Base-by-base conservation (phyloP, 148 eudicot species). In the Spergularia marina region DNA sequence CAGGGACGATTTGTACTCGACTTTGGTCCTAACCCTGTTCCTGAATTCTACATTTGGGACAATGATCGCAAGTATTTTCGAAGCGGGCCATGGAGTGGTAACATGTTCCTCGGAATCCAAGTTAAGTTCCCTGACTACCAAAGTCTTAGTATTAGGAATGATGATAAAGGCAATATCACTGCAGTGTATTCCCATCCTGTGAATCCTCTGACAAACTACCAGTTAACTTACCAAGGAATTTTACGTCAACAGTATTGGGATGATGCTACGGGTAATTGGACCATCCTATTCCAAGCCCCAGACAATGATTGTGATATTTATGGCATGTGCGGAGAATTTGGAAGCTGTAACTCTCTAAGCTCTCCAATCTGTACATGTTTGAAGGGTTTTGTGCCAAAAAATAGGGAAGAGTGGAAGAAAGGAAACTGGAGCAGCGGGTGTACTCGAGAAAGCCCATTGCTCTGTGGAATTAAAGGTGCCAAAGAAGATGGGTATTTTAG, bases 391-490 rank as follows among this genome's bases (percentile, higher is more conserved):
- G 71, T 62, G 53, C 88, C 91, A 3, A 75, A 13, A 41, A 64
- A 72, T 40, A 52, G 36, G 12, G 64, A 21, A 39, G 81, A 85
- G 65, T 89, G 90, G 88, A 62, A 53, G 4, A 71, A 23, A 53
- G 85, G 89, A 56, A 73, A 79, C n/a, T 87, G 89, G 89, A 79
- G 68, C 7, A 67, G 83, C 41, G 93, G 93, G 12, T 89, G 93
- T 71, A 17, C 51, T 8, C 71, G 82, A 60, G 53, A 10, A 63
- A 75, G 7, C 15, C 18, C 44, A 21, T 70, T 83, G 56, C 78
- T 79, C 13, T 83, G 90, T 65, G 76, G 71, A 18, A 18, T 25
- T 15, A 16, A 49, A 71, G 70, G 47, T 23, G 78, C 74, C 5
- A 66, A 68, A 17, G 65, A 76, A 5, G 91, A 88, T 70, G 85